Evolutionary conservation across 2,329 filamentous ascomycete species (phyloP).

Genomic region (Pseudogymnoascus sp.): DNA sequence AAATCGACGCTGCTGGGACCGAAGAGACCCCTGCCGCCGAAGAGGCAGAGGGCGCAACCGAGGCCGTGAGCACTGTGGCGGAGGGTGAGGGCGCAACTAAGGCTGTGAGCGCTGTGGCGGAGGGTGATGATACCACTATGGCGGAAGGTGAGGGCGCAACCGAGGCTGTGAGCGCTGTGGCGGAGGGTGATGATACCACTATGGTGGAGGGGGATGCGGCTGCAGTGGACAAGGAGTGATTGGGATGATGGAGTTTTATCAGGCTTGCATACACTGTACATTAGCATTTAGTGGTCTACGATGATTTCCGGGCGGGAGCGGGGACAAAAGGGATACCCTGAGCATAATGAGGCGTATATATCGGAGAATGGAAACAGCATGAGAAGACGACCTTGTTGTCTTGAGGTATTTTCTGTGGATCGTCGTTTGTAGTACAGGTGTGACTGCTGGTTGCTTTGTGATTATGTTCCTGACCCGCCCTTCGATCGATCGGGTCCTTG

Average conservation of each 20-base stretch:
- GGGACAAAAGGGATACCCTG: background rate
- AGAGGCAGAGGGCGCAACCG: background rate
- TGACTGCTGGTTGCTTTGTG: no score
- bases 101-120: background rate
- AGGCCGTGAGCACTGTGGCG: background rate
- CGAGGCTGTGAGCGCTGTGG: background rate
- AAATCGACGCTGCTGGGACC: slow-evolving; percentile 16
- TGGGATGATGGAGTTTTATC: background rate
- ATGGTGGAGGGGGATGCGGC: background rate
- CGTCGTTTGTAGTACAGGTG: background rate
- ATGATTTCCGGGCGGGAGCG: background rate
- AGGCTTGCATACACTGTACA: background rate
- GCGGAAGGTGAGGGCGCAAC: background rate
- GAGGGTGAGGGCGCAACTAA: background rate
- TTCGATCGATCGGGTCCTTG: background rate
- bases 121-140: background rate
- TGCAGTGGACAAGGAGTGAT: background rate
- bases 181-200: background rate
- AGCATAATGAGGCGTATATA: slow-evolving; percentile 6
- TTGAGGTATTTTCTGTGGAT: background rate
- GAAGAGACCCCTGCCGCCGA: slow-evolving; percentile 15
- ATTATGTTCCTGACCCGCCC: background rate
- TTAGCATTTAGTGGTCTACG: slow-evolving; percentile 1
- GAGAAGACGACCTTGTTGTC: background rate
- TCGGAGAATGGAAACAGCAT: background rate